Conservation (phyloP, 495 filamentous ascomycete genomes). For the Aspergillus conjunctus region DNA sequence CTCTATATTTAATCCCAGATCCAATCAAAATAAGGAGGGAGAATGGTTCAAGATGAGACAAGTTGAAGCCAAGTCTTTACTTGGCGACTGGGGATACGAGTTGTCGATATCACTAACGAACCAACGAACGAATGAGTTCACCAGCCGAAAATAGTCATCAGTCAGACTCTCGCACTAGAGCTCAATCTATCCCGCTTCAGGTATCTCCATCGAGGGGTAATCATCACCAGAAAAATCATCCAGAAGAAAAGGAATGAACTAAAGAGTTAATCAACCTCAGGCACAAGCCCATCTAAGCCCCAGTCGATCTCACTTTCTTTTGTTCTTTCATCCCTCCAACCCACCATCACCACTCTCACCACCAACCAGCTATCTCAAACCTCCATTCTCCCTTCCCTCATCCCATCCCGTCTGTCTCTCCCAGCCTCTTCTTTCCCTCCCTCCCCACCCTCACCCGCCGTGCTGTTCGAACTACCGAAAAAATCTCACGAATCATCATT, state of each 20-base stretch:
- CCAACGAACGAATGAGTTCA: background rate
- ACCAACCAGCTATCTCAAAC: background rate
- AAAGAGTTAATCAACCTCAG: constrained; percentile 7
- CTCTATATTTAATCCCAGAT: too few relatives aligned
- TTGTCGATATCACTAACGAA: too few relatives aligned
- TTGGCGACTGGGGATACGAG: background rate
- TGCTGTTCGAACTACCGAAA: constrained; percentile 3
- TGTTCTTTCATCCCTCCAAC: constrained; percentile 4
- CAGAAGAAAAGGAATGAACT: background rate
- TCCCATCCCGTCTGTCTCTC: constrained; percentile 29
- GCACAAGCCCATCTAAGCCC: constrained; percentile 17
- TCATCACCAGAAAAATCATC: background rate
- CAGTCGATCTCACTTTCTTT: constrained; percentile 12
- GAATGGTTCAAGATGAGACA: background rate
- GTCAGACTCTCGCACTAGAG: constrained; percentile 14
- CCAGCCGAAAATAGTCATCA: constrained; percentile 7
- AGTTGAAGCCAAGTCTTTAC: background rate
- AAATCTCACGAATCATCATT: background rate
- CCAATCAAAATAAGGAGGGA: background rate
- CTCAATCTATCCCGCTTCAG: constrained; percentile 22
- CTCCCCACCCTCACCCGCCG: constrained; percentile 36
- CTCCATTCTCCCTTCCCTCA: constrained; percentile 19
- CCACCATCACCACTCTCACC: background rate
- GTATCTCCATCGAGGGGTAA: constrained; percentile 23
- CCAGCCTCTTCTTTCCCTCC: constrained; percentile 35